A percentile compares a stretch with the other conserved stretches of the same genome.
phyloP scores from a whole-genome alignment of 805 yeast genomes.

The Saturnispora gosingensis region DNA sequence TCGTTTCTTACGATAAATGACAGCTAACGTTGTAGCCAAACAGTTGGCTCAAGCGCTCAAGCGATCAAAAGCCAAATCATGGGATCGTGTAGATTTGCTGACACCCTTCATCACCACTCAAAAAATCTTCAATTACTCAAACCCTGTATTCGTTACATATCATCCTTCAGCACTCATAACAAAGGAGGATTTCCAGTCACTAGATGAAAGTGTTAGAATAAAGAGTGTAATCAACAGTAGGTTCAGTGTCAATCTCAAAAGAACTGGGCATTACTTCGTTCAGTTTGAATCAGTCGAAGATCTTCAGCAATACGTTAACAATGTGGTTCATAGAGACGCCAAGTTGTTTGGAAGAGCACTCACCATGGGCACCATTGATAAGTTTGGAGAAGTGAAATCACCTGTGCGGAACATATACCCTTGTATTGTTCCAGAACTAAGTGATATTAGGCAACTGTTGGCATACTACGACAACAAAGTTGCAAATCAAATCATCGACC shows the following conservation, averaged over 20 bases:
- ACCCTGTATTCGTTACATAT: not conserved
- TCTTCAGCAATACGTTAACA: not conserved
- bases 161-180: not conserved
- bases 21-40: not conserved
- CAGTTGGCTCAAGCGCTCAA: not conserved
- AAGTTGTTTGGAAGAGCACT: slow-evolving; percentile 1
- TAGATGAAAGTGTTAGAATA: not conserved
- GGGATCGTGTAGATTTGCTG: not conserved
- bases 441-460: not conserved
- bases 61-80: not conserved
- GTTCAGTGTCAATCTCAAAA: not conserved
- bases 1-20: not conserved
- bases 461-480: not conserved
- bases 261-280: slow-evolving; percentile 1
- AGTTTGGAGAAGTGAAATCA: not conserved
- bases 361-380: not conserved
- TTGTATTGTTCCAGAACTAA: not conserved
- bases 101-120: not conserved
- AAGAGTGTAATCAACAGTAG: not conserved
- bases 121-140: not conserved
- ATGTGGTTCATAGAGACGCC: not conserved
- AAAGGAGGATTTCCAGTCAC: not conserved
- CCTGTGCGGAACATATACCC: not conserved
- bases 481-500: not conserved
- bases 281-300: not conserved